Evolutionary conservation across 148 eudicot genomes (phyloP), one percentile per base, ranked within the genome.

Genomic region (Rhododendron mucronatum): DNA sequence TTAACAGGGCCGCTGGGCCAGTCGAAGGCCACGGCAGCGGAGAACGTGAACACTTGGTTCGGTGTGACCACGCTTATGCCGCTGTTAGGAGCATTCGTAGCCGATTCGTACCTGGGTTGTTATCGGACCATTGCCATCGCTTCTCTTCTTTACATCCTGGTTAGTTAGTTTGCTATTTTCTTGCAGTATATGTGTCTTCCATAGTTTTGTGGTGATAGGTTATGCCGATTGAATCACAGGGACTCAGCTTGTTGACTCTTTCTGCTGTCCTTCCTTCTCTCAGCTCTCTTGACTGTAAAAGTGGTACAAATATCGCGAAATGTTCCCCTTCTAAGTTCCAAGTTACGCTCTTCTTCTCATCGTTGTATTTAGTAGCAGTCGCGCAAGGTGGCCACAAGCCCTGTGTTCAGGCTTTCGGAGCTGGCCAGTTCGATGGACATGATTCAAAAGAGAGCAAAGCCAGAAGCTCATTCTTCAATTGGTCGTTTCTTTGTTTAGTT

Each of bases 381-480:
- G 98, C 93, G 3, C 95, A 93, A 92, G 93, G 94, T 76, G 99
- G 98, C 57, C 94, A 92, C 87, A 92, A 88, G 88, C 97, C 98
- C 76, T 94, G 98, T 87, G 91, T 91, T 59, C 95, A 95, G 84
- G 97, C 98, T 74, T 96, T 96, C 87, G 98, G 98, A 44, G 99
- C 98, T 14, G 99, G 95, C 83, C 98, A 95, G 84, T 96, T 96
- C 86, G 98, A 96, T 80, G 93, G 78, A 10, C 84, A 87, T 53
- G 91, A 96, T 87, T 90, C 93, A 2, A 20, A 92, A 57, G 99
- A 96, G 85, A 15, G 88, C 89, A 91, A 90, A 88, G 94, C 96
- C 57, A 95, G 93, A 87, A 95, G 98, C 88, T 96, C 99, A n/a
- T 96, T 94, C 87, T 96, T 96, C 88, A 96, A 94, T 51, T 96